Conservation (phyloP, 2,329 filamentous ascomycete species). For the Aureobasidium sp. region DNA sequence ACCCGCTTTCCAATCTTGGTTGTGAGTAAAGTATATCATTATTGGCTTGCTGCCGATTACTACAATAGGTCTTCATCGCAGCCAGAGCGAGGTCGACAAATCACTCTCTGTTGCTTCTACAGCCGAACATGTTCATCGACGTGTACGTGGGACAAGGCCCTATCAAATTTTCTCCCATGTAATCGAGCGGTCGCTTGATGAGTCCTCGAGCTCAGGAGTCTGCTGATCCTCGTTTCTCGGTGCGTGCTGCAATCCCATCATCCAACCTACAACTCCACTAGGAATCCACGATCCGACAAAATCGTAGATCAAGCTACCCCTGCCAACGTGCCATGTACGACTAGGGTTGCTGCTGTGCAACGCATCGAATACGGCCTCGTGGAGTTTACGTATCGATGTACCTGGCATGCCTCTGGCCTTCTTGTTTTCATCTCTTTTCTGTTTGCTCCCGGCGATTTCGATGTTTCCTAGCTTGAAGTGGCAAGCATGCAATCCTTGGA, state of each 20-base stretch:
- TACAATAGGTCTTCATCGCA: background rate
- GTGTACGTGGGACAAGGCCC: background rate
- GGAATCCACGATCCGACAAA: conserved; percentile 79
- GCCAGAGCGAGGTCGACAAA: background rate
- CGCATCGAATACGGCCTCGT: conserved; percentile 86
- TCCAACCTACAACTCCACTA: conserved; percentile 73
- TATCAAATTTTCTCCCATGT: conserved; percentile 41
- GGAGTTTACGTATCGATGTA: conserved; percentile 68
- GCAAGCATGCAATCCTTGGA: conserved; percentile 69
- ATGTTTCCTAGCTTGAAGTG: conserved; percentile 90
- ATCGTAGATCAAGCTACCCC: conserved; percentile 77
- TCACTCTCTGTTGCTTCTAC: background rate
- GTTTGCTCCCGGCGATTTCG: conserved; percentile 60
- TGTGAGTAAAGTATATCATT: background rate
- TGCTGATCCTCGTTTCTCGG: conserved; percentile 21
- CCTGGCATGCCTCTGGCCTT: conserved; percentile 45
- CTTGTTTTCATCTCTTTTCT: conserved; percentile 38
- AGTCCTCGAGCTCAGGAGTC: conserved; percentile 27
- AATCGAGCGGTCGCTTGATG: conserved; percentile 36
- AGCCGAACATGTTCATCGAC: background rate
- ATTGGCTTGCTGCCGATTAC: background rate
- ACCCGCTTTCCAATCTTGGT: conserved; percentile 8
- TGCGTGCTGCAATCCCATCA: conserved; percentile 63
- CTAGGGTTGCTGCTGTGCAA: conserved; percentile 58
- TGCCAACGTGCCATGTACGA: conserved; percentile 68